Conservation (phyloP, 2,329 filamentous ascomycete genomes). For the Ascochyta pisi region DNA sequence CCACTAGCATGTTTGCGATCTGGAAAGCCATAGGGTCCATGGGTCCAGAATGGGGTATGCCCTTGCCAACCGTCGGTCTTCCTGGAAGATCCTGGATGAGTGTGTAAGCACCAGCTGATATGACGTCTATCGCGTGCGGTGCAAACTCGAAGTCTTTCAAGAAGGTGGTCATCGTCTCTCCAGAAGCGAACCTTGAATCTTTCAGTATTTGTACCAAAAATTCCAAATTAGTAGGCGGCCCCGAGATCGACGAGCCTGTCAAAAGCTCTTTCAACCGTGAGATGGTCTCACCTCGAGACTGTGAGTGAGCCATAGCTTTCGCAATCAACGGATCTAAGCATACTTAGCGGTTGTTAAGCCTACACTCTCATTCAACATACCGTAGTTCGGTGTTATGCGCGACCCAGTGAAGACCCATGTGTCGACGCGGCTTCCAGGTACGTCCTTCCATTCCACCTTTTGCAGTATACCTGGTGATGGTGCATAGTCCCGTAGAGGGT, state of each 20-base stretch:
- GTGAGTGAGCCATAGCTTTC: conserved; percentile 64
- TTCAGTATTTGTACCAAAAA: conserved; percentile 61
- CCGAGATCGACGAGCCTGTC: conserved; percentile 56
- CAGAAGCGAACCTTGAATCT: conserved; percentile 55
- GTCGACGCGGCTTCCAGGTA: conserved; percentile 62
- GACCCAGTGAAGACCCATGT: conserved; percentile 68
- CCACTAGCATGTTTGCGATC: conserved; percentile 66
- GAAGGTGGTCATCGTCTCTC: conserved; percentile 65
- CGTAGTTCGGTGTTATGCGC: conserved; percentile 64
- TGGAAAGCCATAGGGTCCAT: conserved; percentile 67
- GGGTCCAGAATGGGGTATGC: conserved; percentile 65
- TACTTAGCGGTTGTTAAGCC: background rate
- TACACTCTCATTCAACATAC: conserved; percentile 34
- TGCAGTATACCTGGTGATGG: conserved; percentile 67
- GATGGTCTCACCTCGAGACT: conserved; percentile 53
- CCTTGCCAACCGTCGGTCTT: conserved; percentile 62
- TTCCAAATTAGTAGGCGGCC: conserved; percentile 64
- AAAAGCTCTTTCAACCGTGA: conserved; percentile 55
- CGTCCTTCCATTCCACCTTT: conserved; percentile 62
- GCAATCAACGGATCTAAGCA: conserved; percentile 61
- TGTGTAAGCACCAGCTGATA: conserved; percentile 64
- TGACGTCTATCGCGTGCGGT: conserved; percentile 62
- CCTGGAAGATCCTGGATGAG: conserved; percentile 66
- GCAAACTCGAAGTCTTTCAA: conserved; percentile 59
- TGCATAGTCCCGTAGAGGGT: conserved; percentile 64